phyloP scores from a whole-genome alignment of 208 protist genomes.

The Tritrichomonas musculus region DNA sequence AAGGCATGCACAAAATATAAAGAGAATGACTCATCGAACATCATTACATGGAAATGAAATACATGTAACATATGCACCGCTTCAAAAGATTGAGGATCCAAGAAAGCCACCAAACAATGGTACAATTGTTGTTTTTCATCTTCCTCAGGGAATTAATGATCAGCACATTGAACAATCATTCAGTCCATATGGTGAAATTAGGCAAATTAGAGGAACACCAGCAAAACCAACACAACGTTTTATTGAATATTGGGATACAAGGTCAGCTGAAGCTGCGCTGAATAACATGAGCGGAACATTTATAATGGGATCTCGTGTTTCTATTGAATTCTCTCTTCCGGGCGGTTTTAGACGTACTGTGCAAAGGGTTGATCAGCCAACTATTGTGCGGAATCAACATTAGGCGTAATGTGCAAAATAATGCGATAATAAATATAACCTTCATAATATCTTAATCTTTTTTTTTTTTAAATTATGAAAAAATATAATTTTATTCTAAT shows the following conservation, averaged over 20 bases:
- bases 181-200: not conserved
- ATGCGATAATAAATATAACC: too few relatives aligned
- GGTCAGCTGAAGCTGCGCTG: not conserved
- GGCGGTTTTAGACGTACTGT: not conserved
- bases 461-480: too few relatives aligned
- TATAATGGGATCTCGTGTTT: conserved; percentile 17
- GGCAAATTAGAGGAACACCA: conserved; percentile 18
- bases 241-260: conserved; percentile 11
- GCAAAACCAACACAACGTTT: not conserved
- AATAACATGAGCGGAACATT: not conserved
- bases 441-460: too few relatives aligned
- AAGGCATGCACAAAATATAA: not conserved
- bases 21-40: not conserved
- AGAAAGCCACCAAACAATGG: conserved; percentile 22
- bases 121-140: conserved; percentile 26
- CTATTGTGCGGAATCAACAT: too few relatives aligned
- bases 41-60: not conserved
- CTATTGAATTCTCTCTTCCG: conserved; percentile 18
- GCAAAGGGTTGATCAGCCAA: not conserved
- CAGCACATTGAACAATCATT: not conserved
- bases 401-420: too few relatives aligned
- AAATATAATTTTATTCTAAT: too few relatives aligned
- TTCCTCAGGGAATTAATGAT: not conserved
- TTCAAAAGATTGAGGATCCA: not conserved
- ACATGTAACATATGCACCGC: not conserved